A percentile compares a stretch with the other conserved stretches of the same genome.
Conservation (phyloP, 257 asterid genomes). For the Coffea eugenioides region DNA sequence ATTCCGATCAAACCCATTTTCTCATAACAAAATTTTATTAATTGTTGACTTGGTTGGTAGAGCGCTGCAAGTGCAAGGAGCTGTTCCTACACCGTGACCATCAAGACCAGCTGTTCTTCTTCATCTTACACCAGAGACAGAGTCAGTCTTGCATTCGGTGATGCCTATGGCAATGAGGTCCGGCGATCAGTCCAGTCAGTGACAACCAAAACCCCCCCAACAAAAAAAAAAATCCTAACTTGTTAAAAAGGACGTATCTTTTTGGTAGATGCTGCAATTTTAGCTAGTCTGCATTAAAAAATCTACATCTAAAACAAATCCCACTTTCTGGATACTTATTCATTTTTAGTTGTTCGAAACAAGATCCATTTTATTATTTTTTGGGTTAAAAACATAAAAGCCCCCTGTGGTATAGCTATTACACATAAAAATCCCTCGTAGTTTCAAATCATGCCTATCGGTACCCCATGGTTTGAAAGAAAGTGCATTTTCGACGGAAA, state of each 20-base stretch:
- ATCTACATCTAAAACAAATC: neutral
- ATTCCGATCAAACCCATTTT: neutral
- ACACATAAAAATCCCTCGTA: too few relatives aligned
- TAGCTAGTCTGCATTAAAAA: too few relatives aligned
- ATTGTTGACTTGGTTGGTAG: neutral
- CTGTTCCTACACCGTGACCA: conserved; percentile 35
- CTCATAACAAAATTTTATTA: neutral
- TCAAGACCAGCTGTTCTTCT: conserved; percentile 53
- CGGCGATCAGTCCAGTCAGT: conserved; percentile 23
- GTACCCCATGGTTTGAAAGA: too few relatives aligned
- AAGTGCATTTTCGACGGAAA: too few relatives aligned
- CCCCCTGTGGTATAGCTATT: too few relatives aligned
- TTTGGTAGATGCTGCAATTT: too few relatives aligned
- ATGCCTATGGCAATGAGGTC: conserved; percentile 40
- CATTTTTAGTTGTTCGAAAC: neutral
- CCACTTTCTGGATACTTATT: neutral
- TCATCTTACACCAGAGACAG: conserved; percentile 34
- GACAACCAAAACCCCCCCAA: neutral
- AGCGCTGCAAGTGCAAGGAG: conserved; percentile 19
- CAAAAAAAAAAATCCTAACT: too few relatives aligned
- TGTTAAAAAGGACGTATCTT: too few relatives aligned
- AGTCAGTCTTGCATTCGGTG: conserved; percentile 50
- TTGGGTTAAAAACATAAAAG: neutral
- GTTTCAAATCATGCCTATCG: too few relatives aligned
- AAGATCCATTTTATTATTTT: neutral